Base-by-base conservation (phyloP, 805 yeast genomes). In the Monosporozyma aquatica region DNA sequence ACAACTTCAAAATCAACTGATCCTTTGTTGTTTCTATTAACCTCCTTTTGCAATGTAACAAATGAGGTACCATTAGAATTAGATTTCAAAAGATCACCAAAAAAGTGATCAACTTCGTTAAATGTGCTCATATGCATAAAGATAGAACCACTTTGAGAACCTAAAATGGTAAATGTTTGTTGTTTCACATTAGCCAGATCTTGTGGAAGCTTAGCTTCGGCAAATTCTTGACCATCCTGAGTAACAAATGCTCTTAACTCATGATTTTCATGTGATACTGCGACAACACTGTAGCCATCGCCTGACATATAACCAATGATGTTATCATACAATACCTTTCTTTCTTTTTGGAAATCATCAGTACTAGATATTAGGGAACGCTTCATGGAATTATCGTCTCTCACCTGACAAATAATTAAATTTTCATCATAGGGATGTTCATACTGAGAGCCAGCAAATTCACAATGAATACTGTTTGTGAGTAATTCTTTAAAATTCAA, bases 11-110 rank as follows among this genome's bases (percentile, higher is more conserved):
- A 90, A 63, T 90, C 98, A 42, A 86, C 95, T 64, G 62, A 87
- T 0, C 96, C 97, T 3, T 50, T 53, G 5, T 47, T 45, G 49
- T 87, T 77, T 51, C 97, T 71, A 61, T 89, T 92, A 14, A 87
- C 96, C 43, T 75, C 64, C 8, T 71, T 73, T 46, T 82, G 69
- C 2, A 87, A 67, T 29, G 78, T 65, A 2, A 82, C 86, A 57
- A 85, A 89, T 5, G 82, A 76, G 0, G 97, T 87, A 47, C 98
- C 98, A 53, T 87, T 86, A 15, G 83, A 85, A 62, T 90, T 89
- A 2, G 95, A 86, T 55, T 90, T 90, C 55, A 92, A 68, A 15
- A 92, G 64, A 1, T 86, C 70, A 14, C 98, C 98, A 58, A 59
- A 80, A 53, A 86, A 92, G 8, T 64, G 54, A 13, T 72, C 76